phyloP scores from a whole-genome alignment of 2,329 filamentous ascomycete species.

The Davidsoniella neocaledoniae region DNA sequence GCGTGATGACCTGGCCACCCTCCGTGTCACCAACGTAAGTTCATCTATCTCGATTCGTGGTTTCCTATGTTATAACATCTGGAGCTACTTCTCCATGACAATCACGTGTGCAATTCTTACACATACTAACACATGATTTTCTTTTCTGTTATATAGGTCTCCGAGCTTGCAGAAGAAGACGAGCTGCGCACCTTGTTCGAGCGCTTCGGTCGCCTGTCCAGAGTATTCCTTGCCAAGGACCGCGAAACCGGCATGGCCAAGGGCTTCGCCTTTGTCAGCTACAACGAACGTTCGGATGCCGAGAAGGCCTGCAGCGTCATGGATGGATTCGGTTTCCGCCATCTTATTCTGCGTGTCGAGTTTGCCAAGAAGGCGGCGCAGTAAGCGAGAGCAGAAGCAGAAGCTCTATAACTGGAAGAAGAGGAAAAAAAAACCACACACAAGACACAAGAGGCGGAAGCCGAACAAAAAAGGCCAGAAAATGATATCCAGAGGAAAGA shows the following conservation, averaged over 20 bases:
- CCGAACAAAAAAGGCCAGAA: not conserved
- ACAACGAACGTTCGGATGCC: slow-evolving; percentile 76
- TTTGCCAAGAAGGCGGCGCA: slow-evolving; percentile 49
- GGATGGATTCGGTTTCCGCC: slow-evolving; percentile 86
- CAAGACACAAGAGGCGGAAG: not conserved
- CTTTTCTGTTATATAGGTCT: slow-evolving; percentile 41
- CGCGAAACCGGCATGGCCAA: slow-evolving; percentile 90
- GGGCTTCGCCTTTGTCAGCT: slow-evolving; percentile 98
- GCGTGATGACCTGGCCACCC: slow-evolving; percentile 86
- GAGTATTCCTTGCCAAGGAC: slow-evolving; percentile 97
- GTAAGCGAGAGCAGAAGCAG: not conserved
- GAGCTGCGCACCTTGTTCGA: slow-evolving; percentile 97
- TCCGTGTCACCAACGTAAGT: slow-evolving; percentile 93
- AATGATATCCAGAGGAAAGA: not conserved
- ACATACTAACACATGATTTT: not conserved
- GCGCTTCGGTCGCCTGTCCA: slow-evolving; percentile 86
- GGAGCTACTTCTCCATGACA: not conserved
- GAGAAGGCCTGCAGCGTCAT: slow-evolving; percentile 91
- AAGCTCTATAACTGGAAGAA: not conserved
- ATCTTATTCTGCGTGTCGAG: slow-evolving; percentile 73
- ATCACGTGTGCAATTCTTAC: not conserved
- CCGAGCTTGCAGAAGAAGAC: slow-evolving; percentile 89
- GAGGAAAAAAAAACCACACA: not conserved
- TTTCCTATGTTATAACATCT: not conserved
- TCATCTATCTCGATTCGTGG: not conserved